Evolutionary conservation across 2,329 filamentous ascomycete species (phyloP).

Genomic region (Alternaria atra): DNA sequence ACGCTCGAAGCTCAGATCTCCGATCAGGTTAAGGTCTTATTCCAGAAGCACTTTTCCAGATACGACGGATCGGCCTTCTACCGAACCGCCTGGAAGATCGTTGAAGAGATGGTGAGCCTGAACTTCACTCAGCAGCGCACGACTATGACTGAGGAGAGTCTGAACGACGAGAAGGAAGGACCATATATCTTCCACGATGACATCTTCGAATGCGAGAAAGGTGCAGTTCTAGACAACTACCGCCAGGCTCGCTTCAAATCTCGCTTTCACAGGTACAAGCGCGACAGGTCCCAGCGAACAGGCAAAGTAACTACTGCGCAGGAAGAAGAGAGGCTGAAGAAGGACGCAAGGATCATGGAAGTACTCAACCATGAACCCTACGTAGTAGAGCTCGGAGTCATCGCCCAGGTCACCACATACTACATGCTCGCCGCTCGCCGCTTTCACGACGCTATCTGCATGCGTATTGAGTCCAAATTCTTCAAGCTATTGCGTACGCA

Average conservation of each 20-base stretch:
- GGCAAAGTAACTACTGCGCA: constrained; percentile 19
- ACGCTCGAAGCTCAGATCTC: constrained; percentile 23
- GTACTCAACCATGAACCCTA: constrained; percentile 67
- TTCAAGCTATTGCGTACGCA: constrained; percentile 35
- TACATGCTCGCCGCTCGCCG: constrained; percentile 72
- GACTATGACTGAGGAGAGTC: constrained; percentile 32
- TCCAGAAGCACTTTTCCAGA: constrained; percentile 41
- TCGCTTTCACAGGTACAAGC: constrained; percentile 42
- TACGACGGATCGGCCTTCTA: constrained; percentile 46
- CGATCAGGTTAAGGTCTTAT: constrained; percentile 25
- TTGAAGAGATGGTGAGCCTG: constrained; percentile 34
- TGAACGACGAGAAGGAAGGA: constrained; percentile 46
- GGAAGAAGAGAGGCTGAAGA: constrained; percentile 42
- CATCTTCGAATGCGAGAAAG: constrained; percentile 28
- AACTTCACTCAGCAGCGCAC: constrained; percentile 39
- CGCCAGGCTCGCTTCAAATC: constrained; percentile 30
- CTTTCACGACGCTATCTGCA: constrained; percentile 66
- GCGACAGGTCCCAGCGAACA: constrained; percentile 22
- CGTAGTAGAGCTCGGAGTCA: constrained; percentile 67
- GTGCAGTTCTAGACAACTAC: constrained; percentile 30
- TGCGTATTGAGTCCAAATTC: constrained; percentile 51
- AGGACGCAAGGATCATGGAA: constrained; percentile 30
- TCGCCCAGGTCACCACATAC: constrained; percentile 72
- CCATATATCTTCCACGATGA: constrained; percentile 48
- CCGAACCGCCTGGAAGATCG: constrained; percentile 28